Base-by-base conservation (phyloP, 1,284 basidiomycete genomes). In the Apiotrichum sp. region DNA sequence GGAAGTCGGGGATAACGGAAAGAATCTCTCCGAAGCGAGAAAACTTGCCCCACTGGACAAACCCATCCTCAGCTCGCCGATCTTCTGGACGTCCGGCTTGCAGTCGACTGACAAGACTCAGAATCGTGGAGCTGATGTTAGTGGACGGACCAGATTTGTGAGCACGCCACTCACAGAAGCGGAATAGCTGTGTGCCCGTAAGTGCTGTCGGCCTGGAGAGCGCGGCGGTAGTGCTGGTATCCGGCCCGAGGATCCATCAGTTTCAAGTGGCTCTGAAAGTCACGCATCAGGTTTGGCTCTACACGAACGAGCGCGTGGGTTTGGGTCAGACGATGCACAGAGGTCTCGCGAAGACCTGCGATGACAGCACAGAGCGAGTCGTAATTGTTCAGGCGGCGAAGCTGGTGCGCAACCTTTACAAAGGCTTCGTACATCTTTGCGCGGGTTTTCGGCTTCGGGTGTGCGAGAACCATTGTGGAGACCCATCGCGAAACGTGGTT, bases 301-400 rank as follows among this genome's bases (percentile, higher is more conserved):
- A 68, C 46, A 11, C 63, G 59, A 7, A 76, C 65, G 1, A 71
- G 55, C 5, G 58, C 55, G 46, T 73, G 68, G 0, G 74, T 77
- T 50, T 64, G 55, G 6, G 53, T 47, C 11, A 77, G 63, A 11
- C 76, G 69, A 50, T 69, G 68, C 29, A 77, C 61, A 1, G 70
- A 70, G n/a, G 72, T 69, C 51, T 76, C 74, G 11, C 62, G 58
- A 53, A 77, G 57, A 4, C 75, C 75, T 3, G 74, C 67, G 9
- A 75, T 69, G 42, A 76, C 59, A 10, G 75, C 73, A 51, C 71
- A 72, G 0, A 75, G 64, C 6, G 70, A 67, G 47, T 74, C 72
- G 61, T 77, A 77, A 59, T 77, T 76, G 64, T 73, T 72, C 38
- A 75, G 50, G n/a, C 67, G 66, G 13, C 74, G 74, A 0, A 77